A percentile compares a stretch with the other conserved stretches of the same genome.
phyloP scores from a whole-genome alignment of 1,284 basidiomycete genomes.

The Cryptococcus sp. region DNA sequence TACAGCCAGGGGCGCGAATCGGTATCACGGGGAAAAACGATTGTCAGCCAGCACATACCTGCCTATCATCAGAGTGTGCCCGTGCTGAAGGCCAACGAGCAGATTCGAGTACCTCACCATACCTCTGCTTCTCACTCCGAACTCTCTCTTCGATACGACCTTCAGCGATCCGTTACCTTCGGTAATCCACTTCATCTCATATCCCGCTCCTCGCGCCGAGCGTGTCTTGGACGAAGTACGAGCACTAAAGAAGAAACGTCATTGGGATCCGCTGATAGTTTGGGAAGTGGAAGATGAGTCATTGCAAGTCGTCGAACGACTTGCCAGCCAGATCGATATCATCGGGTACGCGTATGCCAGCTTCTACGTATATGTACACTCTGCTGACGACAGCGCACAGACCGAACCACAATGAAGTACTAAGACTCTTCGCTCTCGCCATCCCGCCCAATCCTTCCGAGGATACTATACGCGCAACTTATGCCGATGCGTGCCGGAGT shows the following conservation, averaged over 20 bases:
- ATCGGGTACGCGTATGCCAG: slow-evolving; percentile 28
- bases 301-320: slow-evolving; percentile 21
- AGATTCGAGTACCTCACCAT: slow-evolving; percentile 45
- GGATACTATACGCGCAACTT: slow-evolving; percentile 6
- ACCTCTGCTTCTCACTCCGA: slow-evolving; percentile 32
- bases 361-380: neutral
- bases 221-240: slow-evolving; percentile 26
- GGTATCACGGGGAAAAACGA: slow-evolving; percentile 39
- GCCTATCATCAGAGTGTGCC: neutral
- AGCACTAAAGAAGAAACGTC: slow-evolving; percentile 9
- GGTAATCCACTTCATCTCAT: slow-evolving; percentile 42
- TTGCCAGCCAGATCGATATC: slow-evolving; percentile 34
- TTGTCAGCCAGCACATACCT: slow-evolving; percentile 28
- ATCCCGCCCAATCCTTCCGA: slow-evolving; percentile 7
- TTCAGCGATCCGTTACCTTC: slow-evolving; percentile 24
- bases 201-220: slow-evolving; percentile 23
- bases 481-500: slow-evolving; percentile 7
- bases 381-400: slow-evolving; percentile 19
- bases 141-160: slow-evolving; percentile 20
- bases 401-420: slow-evolving; percentile 50
- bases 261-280: slow-evolving; percentile 32
- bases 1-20: slow-evolving; percentile 43
- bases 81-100: neutral
- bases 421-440: slow-evolving; percentile 31
- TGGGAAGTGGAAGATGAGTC: slow-evolving; percentile 48